These are phyloP conservation scores for Geotrichum ghanense DNA, from an alignment of 805 yeast genomes.

Conservation along the genomic window DNA sequence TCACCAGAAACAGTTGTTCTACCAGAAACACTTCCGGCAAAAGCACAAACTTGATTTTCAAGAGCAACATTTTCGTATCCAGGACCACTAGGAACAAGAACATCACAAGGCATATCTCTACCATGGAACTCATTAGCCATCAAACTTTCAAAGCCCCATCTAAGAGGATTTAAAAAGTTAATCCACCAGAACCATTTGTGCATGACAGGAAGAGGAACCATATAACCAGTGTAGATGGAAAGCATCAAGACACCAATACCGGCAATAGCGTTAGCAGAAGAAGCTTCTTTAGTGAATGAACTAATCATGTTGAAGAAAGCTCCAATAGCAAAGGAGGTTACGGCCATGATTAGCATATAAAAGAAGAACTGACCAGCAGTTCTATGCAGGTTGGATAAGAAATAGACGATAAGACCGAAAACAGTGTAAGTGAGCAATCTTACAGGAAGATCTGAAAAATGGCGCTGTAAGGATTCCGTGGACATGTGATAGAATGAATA, in stretches of 20 bases:
- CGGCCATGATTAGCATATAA: constrained; percentile 33
- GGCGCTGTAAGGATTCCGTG: constrained; percentile 56
- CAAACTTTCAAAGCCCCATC: constrained; percentile 50
- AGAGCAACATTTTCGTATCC: constrained; percentile 33
- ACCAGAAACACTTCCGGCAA: constrained; percentile 52
- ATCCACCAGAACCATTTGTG: constrained; percentile 68
- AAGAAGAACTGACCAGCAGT: constrained; percentile 46
- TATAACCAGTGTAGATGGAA: constrained; percentile 50
- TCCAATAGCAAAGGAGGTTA: constrained; percentile 37
- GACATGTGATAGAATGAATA: constrained; percentile 66
- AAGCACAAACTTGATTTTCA: constrained; percentile 41
- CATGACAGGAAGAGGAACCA: constrained; percentile 49
- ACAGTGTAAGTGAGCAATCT: constrained; percentile 36
- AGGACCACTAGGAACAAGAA: constrained; percentile 51
- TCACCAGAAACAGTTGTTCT: constrained; percentile 44
- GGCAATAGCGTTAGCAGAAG: constrained; percentile 49
- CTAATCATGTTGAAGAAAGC: constrained; percentile 45
- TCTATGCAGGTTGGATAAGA: constrained; percentile 40
- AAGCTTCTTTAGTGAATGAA: constrained; percentile 35
- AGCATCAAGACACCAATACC: constrained; percentile 44
- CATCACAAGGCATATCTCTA: constrained; percentile 41
- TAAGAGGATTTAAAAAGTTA: constrained; percentile 44
- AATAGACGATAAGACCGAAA: constrained; percentile 43
- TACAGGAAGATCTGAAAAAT: constrained; percentile 51
- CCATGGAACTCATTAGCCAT: constrained; percentile 56